Base-by-base conservation (phyloP, 768 basidiomycete species). In the Pluteus cervinus region DNA sequence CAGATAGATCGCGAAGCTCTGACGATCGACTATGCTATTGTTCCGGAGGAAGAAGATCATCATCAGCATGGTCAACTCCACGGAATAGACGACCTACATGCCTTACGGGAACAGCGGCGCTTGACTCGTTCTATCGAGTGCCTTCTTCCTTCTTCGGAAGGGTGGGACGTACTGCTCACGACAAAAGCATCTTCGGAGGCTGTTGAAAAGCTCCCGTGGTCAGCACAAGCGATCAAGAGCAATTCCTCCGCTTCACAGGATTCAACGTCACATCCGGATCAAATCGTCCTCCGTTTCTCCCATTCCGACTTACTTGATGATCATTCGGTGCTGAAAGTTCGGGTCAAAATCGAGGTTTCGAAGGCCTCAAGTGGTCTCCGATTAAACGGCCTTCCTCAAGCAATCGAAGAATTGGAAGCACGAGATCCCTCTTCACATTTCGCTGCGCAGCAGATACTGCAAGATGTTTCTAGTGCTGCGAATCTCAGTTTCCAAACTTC, bases 111-210 rank as follows among this genome's bases (percentile, higher is more conserved):
- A 52, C 72, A 76, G 39, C 68, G 74, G 39, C 71, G 86, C 29
- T 64, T 89, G 12, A 80, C 79, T 14, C 73, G 90, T 25, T 78
- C 84, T 2, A 68, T 93, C 31, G 87, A 96, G 62, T 86, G 82
- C 50, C 62, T 79, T n/a, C 58, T 97, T 22, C 86, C 88, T 3
- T 68, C 76, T 2, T 61, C 68, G 12, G 80, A 84, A 44, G 85
- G 88, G 18, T 97, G 88, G 91, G 90, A 91, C 49, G 75, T 92
- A 1, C 88, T 83, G 48, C 65, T 94, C 18, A 71, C 81, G 4
- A 76, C 79, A 20, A 81, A 74, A 53, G 84, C 81, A 5, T 82
- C 85, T 1, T 82, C 80, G 0, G 76, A 81, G 23, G 76, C 75
- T 37, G 78, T 84, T 7, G 78, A 85, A 48, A 65, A 68, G 34